Evolutionary conservation across 768 basidiomycete species (phyloP), one percentile per base, ranked within the genome.

Genomic region (Rossbeevera mucosa): DNA sequence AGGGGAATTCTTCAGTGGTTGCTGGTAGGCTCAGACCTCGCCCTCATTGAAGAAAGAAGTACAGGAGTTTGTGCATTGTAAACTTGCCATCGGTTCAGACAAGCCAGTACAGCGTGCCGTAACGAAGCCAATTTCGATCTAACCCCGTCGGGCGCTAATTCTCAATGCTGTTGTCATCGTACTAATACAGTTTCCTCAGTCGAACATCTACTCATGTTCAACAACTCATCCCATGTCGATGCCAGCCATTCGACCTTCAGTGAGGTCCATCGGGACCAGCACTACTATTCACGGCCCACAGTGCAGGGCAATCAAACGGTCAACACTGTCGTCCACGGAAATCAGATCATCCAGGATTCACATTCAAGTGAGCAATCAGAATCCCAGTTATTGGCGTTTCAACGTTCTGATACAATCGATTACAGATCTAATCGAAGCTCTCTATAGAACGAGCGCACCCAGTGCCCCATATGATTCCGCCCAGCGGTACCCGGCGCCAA

Each of bases 381-480:
- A n/a, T 22, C 22, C 25, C 5, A 16, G 11, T 16, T 3, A 25
- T 20, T 5, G 5, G n/a, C 7, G 11, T 22, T 47, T 13, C 13
- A 16, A n/a, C 11, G 4, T 7, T 33, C 4, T n/a, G n/a, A 18
- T 24, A 18, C 9, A 14, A 14, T 11, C 46, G 3, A 12, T 29
- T 18, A 16, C 21, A 63, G 62, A 47, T 44, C 50, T 54, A 16
- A 51, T 61, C 5, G 53, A 60, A 26, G 24, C 21, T 0, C 59
- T 63, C 30, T 54, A 40, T 1, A 63, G 50, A 29, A 53, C 48
- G 16, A 58, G 55, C 45, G 62, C 62, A 3, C 53, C 48, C 0
- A 61, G 62, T 26, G 62, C 62, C 30, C 41, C 59, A 7, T 48
- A 60, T 25, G 59, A 61, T 47, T 64, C 62, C 0, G 59, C 56